Conservation (phyloP, 2,329 filamentous ascomycete species). For the Pseudocercospora fuligena region DNA sequence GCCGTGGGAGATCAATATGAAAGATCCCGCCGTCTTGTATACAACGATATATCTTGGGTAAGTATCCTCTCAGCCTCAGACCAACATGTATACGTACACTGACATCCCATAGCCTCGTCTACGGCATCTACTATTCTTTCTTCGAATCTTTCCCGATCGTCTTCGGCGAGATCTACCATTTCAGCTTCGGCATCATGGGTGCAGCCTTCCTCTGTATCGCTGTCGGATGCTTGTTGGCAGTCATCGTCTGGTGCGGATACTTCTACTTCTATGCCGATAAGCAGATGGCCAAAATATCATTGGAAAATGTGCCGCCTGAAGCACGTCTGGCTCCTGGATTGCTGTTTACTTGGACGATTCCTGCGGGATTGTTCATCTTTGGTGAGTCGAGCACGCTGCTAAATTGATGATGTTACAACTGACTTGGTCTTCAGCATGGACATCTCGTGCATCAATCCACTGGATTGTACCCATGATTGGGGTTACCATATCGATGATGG, state of each 20-base stretch:
- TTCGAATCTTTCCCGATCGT: constrained; percentile 71
- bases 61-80: not conserved
- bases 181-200: constrained; percentile 52
- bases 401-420: no score
- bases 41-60: constrained; percentile 35
- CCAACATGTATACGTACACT: not conserved
- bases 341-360: constrained; percentile 17
- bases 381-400: constrained; percentile 2
- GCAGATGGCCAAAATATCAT: not conserved
- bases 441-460: constrained; percentile 33
- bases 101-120: constrained; percentile 55
- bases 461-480: constrained; percentile 49
- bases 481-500: constrained; percentile 45
- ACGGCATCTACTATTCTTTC: constrained; percentile 64
- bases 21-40: constrained; percentile 63
- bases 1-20: constrained; percentile 57
- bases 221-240: not conserved
- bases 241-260: constrained; percentile 1
- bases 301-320: constrained; percentile 10
- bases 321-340: constrained; percentile 12
- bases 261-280: constrained; percentile 16
- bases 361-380: constrained; percentile 15
- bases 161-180: constrained; percentile 63
- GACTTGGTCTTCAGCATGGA: constrained; percentile 5
- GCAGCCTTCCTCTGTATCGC: constrained; percentile 10